Conservation (phyloP, 495 filamentous ascomycete species). For the Penicillium pancosmium region DNA sequence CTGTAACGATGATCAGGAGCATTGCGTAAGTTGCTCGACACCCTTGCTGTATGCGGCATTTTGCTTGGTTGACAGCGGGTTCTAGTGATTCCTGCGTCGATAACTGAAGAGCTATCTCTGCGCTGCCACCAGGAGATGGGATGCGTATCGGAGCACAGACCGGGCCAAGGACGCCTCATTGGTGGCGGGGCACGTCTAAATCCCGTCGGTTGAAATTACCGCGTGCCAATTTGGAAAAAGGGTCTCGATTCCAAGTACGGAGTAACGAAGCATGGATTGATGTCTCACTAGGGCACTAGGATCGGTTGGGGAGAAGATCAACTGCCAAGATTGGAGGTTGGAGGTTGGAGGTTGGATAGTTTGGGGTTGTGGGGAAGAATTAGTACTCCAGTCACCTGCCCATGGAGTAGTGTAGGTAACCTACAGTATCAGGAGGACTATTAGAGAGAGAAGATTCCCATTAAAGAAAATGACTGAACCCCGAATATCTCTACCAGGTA, state of each 20-base stretch:
- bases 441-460: too few relatives aligned
- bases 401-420: too few relatives aligned
- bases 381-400: too few relatives aligned
- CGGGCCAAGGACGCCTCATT: neutral
- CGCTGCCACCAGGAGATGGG: neutral
- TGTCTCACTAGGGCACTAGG: neutral
- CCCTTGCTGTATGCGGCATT: neutral
- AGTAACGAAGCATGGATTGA: neutral
- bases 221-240: neutral
- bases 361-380: too few relatives aligned
- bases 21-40: slow-evolving; percentile 6
- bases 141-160: slow-evolving; percentile 4
- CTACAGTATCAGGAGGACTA: too few relatives aligned
- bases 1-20: slow-evolving; percentile 2
- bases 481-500: too few relatives aligned
- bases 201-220: neutral
- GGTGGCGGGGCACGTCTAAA: neutral
- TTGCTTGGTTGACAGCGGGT: neutral
- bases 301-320: too few relatives aligned
- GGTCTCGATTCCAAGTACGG: neutral
- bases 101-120: neutral
- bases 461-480: too few relatives aligned
- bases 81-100: neutral
- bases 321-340: too few relatives aligned
- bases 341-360: too few relatives aligned